Evolutionary conservation across 2,329 filamentous ascomycete species (phyloP), one percentile per base, ranked within the genome.

Genomic region (Basipetospora chlamydospora): DNA sequence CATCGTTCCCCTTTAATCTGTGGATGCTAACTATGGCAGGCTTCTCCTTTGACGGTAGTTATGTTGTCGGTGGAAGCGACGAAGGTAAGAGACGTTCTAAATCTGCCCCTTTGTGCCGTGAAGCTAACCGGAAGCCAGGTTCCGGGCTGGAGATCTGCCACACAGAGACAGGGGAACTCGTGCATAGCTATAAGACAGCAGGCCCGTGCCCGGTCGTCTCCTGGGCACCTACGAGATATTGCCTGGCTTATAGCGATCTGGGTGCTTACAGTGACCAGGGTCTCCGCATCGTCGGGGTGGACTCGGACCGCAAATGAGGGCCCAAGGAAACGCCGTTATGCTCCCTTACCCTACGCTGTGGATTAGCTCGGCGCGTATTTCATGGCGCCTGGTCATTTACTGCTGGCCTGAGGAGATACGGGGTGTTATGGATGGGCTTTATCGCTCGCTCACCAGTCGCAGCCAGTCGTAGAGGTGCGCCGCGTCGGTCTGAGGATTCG

Each of bases 11-110:
- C 11, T 21, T 21, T 45, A 10, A 9, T 4, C 8, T 18, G 13
- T 15, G 29, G 17, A 16, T 23, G 22, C 25, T 40, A 45, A 55
- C n/a, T n/a, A n/a, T n/a, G 6, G 23, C 10, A 73, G 77, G 78
- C 49, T 88, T 87, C 51, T 80, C 73, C 12, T 87, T 81, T 55
- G 81, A 87, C 47, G 81, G 82, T 1, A 77, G 72, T 48, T 88
- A 77, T 49, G 59, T 87, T 17, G 73, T 78, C 2, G 80, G 76
- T 8, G 81, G 80, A 15, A 80, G 77, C 40, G 80, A 85, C 38
- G 80, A 85, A 56, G 77, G 73, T 63, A 56, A 51, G 58, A 13
- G 17, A 15, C 12, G n/a, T n/a, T 12, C 15, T 17, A n/a, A n/a
- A n/a, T n/a, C n/a, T n/a, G n/a, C n/a, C n/a, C n/a, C n/a, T n/a